phyloP scores from a whole-genome alignment of 106 monocot genomes.

The Platanthera guangdongensis region DNA sequence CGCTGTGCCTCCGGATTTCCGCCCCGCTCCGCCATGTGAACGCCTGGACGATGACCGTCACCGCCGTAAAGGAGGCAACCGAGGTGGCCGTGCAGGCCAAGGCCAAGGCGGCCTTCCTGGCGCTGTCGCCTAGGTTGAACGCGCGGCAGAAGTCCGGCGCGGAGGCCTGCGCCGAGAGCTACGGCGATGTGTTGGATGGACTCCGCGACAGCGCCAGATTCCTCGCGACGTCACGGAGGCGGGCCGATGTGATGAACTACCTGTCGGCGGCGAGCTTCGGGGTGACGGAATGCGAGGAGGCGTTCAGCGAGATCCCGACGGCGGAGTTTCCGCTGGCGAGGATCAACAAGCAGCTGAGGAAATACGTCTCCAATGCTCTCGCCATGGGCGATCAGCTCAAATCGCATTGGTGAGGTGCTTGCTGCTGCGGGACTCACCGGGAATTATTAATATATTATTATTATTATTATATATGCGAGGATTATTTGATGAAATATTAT shows the following conservation, averaged over 20 bases:
- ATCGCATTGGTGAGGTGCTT: constrained; percentile 1
- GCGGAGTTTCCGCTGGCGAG: neutral
- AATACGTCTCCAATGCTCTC: constrained; percentile 6
- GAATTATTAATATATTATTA: too few species aligned
- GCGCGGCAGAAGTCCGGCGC: neutral
- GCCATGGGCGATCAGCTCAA: constrained; percentile 11
- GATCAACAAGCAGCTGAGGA: constrained; percentile 5
- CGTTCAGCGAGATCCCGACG: neutral
- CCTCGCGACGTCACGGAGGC: neutral
- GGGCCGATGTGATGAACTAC: constrained; percentile 8
- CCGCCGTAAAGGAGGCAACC: neutral
- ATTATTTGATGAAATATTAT: too few species aligned
- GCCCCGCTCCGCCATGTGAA: neutral
- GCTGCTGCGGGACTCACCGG: neutral
- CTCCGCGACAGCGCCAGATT: neutral
- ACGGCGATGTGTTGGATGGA: constrained; percentile 6
- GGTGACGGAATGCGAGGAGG: constrained; percentile 6
- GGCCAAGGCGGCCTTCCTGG: neutral
- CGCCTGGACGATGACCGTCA: neutral
- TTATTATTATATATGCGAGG: too few species aligned
- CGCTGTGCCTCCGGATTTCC: constrained; percentile 2
- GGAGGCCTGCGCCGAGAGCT: neutral
- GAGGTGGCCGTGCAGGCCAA: neutral
- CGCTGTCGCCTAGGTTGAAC: neutral
- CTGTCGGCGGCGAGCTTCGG: constrained; percentile 11